Conservation (phyloP, 805 yeast species). For the Kodamaea restingae region DNA sequence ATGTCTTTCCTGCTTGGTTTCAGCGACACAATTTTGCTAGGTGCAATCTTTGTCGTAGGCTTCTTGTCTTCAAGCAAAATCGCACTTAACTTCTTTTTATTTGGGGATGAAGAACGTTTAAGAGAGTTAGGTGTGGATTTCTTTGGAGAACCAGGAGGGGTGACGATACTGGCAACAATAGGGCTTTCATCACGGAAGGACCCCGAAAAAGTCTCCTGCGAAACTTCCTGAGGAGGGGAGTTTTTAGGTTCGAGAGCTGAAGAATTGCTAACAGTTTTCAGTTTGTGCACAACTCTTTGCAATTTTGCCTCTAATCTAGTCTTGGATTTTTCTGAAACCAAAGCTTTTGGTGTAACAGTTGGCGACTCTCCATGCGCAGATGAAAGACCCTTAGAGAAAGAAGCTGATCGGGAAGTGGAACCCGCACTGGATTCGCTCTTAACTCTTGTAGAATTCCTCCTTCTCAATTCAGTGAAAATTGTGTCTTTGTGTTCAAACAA, state of each 20-base stretch:
- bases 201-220: not conserved
- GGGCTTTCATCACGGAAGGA: not conserved
- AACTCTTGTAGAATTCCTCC: slow-evolving; percentile 28
- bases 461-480: slow-evolving; percentile 60
- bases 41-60: slow-evolving; percentile 3
- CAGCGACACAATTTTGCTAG: slow-evolving; percentile 20
- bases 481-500: slow-evolving; percentile 54
- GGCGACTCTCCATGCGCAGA: not conserved
- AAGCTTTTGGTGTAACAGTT: slow-evolving; percentile 4
- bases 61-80: slow-evolving; percentile 12
- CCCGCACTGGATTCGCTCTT: slow-evolving; percentile 3
- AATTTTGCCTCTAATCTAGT: slow-evolving; percentile 25
- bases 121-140: slow-evolving; percentile 16
- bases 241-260: not conserved
- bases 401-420: not conserved
- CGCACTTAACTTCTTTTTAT: slow-evolving; percentile 29
- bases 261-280: slow-evolving; percentile 10
- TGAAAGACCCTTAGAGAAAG: slow-evolving; percentile 2
- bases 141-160: slow-evolving; percentile 19
- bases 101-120: slow-evolving; percentile 38
- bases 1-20: slow-evolving; percentile 25
- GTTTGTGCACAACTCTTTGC: slow-evolving; percentile 22
- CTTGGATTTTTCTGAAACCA: slow-evolving; percentile 20
- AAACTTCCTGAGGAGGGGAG: not conserved
- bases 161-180: slow-evolving; percentile 1